A percentile compares a stretch with the other conserved stretches of the same genome.
phyloP scores from a whole-genome alignment of 768 basidiomycete species.

The Dacryopinax spathularia region DNA sequence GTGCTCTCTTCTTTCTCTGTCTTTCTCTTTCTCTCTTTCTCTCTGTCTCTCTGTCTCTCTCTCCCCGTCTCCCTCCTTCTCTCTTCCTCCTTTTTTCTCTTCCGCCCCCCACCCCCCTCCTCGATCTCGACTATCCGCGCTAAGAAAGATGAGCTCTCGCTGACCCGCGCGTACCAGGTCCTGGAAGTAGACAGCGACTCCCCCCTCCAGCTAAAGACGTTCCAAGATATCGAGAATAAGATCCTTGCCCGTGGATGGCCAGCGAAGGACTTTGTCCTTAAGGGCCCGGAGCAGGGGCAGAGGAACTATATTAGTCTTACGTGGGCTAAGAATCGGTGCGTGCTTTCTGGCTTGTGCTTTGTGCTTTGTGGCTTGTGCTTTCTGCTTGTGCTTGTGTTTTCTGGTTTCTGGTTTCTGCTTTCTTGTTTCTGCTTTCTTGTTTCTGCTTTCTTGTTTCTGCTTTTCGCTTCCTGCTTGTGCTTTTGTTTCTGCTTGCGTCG shows the following conservation, averaged over 20 bases:
- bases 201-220: not conserved
- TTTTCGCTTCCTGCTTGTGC: not conserved
- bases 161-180: not conserved
- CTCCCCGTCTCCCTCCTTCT: too few species aligned
- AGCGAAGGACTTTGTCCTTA: slow-evolving; percentile 1
- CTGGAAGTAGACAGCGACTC: not conserved
- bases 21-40: too few species aligned
- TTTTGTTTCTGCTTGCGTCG: slow-evolving; percentile 3
- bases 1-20: not conserved
- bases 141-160: not conserved
- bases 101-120: too few species aligned
- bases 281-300: not conserved
- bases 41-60: too few species aligned
- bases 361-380: not conserved
- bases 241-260: not conserved
- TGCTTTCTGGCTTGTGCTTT: not conserved
- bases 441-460: too few species aligned
- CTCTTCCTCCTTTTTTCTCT: too few species aligned
- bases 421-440: too few species aligned
- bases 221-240: slow-evolving; percentile 3
- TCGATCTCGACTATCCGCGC: too few species aligned
- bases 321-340: slow-evolving; percentile 7
- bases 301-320: slow-evolving; percentile 6
- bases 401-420: too few species aligned
- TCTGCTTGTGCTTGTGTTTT: too few species aligned